Evolutionary conservation across 2,329 filamentous ascomycete genomes (phyloP), one percentile per base, ranked within the genome.

Genomic region (Verticillium nubilum): DNA sequence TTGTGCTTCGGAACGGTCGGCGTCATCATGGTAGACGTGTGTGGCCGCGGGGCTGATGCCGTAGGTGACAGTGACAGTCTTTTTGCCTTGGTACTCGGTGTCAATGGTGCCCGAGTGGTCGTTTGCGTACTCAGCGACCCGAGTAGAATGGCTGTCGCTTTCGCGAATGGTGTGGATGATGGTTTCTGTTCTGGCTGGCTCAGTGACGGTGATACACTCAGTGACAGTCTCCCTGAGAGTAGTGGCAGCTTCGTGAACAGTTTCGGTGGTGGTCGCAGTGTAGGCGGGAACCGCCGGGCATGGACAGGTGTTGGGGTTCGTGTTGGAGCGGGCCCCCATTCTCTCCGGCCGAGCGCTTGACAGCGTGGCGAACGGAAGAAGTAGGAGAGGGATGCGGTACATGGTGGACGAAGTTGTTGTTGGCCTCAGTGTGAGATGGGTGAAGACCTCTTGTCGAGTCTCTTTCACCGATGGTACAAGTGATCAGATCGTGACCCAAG

Each of bases 171-270:
- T 68, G 60, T 67, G 66, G 27, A 65, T 69, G 52, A 67, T 35
- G 17, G 47, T 37, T 12, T 42, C 9, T 5, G 64, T 68, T 28
- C 61, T 58, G 7, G 64, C 67, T 10, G 65, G 58, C 6, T 63
- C 26, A 7, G 68, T 70, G 23, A 68, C 59, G 3, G 65, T 64
- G n/a, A 59, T 60, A 17, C 62, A 56, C 29, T 66, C 60, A 2
- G 67, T 71, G 7, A 72, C 62, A 19, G 70, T 73, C 54, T 70
- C 63, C 31, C 61, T 63, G 27, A 62, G 64, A 59, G 47, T 64
- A 33, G 50, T 64, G 31, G 6, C 57, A 58, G 35, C 59, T 59
- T n/a, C n/a, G 17, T 26, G 29, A 19, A 56, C 31, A 5, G 54
- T 56, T 25, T 56, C 54, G 9, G 31, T 37, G 10, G 19, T 27